Evolutionary conservation across 2,329 filamentous ascomycete species (phyloP).

Genomic region (Pyrenochaeta sp.): DNA sequence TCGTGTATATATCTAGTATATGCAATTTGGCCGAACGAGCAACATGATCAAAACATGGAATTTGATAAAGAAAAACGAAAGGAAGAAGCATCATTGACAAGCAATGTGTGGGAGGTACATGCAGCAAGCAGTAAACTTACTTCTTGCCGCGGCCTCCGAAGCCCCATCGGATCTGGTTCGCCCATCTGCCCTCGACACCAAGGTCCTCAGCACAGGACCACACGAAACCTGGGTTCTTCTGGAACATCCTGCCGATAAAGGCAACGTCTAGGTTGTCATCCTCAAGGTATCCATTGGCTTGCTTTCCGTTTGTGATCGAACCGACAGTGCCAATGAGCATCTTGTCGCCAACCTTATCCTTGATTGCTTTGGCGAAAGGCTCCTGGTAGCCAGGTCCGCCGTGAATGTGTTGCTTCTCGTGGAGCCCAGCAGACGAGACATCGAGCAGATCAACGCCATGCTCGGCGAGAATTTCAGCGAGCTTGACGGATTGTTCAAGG

Average conservation of each 20-base stretch:
- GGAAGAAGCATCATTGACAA: background rate
- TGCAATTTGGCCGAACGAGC: too few species aligned
- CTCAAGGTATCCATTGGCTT: constrained; percentile 59
- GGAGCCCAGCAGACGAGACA: constrained; percentile 78
- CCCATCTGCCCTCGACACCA: constrained; percentile 73
- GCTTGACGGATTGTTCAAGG: constrained; percentile 66
- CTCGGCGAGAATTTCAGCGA: constrained; percentile 72
- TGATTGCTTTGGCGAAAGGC: constrained; percentile 74
- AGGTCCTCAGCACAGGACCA: constrained; percentile 76
- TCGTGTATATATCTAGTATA: too few species aligned
- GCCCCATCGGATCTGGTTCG: constrained; percentile 73
- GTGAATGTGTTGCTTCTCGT: constrained; percentile 66
- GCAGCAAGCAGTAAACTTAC: constrained; percentile 21
- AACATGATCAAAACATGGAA: background rate
- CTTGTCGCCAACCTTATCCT: constrained; percentile 74
- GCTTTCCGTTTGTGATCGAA: constrained; percentile 71
- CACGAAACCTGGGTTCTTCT: constrained; percentile 82
- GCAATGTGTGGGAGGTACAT: background rate
- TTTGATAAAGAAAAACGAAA: background rate
- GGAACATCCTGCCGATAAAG: constrained; percentile 76
- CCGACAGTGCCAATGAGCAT: constrained; percentile 79
- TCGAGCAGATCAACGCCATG: constrained; percentile 84
- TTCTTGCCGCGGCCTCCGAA: constrained; percentile 59
- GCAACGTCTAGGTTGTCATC: constrained; percentile 68
- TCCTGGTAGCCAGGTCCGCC: constrained; percentile 74